Conservation (phyloP, 2,329 filamentous ascomycete genomes). For the Purpureocillium takamizusanense region DNA sequence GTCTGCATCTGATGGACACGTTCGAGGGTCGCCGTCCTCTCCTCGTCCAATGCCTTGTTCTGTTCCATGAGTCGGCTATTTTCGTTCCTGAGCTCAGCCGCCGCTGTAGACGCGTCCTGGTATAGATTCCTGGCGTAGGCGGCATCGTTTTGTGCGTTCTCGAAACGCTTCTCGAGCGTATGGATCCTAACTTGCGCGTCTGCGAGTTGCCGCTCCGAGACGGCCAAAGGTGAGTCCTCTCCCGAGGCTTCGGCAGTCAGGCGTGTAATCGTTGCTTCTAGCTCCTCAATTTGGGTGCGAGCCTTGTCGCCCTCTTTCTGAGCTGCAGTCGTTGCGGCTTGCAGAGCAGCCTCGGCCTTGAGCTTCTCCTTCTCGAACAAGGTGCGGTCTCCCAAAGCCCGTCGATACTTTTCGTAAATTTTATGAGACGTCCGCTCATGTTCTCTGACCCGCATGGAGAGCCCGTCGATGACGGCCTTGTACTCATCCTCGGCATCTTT, state of each 20-base stretch:
- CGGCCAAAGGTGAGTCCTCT: slow-evolving; percentile 16
- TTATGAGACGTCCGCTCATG: slow-evolving; percentile 32
- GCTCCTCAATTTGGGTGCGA: slow-evolving; percentile 24
- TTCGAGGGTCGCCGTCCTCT: slow-evolving; percentile 34
- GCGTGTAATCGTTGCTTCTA: slow-evolving; percentile 23
- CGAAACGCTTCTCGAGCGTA: slow-evolving; percentile 29
- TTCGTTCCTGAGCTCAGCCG: slow-evolving; percentile 33
- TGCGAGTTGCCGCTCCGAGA: slow-evolving; percentile 23
- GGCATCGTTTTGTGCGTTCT: slow-evolving; percentile 35
- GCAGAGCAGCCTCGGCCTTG: slow-evolving; percentile 23
- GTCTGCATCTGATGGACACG: slow-evolving; percentile 38
- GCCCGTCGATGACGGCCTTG: slow-evolving; percentile 29
- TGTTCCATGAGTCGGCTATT: slow-evolving; percentile 34
- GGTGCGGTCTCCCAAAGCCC: slow-evolving; percentile 41
- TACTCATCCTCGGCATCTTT: slow-evolving; percentile 25
- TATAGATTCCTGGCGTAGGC: slow-evolving; percentile 52
- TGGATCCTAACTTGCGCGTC: slow-evolving; percentile 26
- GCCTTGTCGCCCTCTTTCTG: slow-evolving; percentile 27
- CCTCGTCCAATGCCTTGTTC: slow-evolving; percentile 29
- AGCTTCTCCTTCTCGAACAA: slow-evolving; percentile 36
- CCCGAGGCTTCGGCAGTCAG: slow-evolving; percentile 15
- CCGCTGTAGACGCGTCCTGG: slow-evolving; percentile 44
- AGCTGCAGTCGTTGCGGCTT: slow-evolving; percentile 15
- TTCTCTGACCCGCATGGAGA: slow-evolving; percentile 37
- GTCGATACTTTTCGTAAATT: slow-evolving; percentile 38